Evolutionary conservation across 1,139 yeast species (phyloP).

Genomic region (Suhomyces terraborum): DNA sequence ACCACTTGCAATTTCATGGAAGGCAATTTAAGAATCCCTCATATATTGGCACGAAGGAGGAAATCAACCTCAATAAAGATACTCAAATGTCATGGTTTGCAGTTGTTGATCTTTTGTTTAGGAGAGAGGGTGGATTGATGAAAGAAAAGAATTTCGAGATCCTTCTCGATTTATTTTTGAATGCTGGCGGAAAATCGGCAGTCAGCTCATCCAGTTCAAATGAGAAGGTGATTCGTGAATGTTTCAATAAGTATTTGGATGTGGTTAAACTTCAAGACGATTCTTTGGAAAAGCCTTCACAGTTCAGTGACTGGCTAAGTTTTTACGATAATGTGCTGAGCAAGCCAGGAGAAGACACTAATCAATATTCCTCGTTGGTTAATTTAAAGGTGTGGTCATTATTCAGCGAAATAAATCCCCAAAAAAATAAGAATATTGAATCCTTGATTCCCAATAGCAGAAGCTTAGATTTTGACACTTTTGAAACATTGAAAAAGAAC

Average conservation of each 20-base stretch:
- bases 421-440: constrained; percentile 26
- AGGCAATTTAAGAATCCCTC: constrained; percentile 21
- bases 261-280: constrained; percentile 62
- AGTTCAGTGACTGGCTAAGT: constrained; percentile 74
- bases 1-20: constrained; percentile 73
- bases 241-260: constrained; percentile 65
- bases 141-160: constrained; percentile 50
- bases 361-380: constrained; percentile 59
- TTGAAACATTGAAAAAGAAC: constrained; percentile 36
- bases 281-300: constrained; percentile 59
- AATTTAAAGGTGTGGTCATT: constrained; percentile 64
- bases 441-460: constrained; percentile 40
- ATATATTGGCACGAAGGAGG: constrained; percentile 3
- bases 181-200: constrained; percentile 44
- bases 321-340: constrained; percentile 56
- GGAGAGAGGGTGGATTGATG: constrained; percentile 47
- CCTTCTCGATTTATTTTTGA: constrained; percentile 37
- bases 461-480: constrained; percentile 47
- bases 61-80: constrained; percentile 44
- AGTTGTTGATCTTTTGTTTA: constrained; percentile 56
- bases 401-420: constrained; percentile 62
- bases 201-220: constrained; percentile 47
- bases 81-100: constrained; percentile 61
- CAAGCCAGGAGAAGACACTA: constrained; percentile 15
- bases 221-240: constrained; percentile 71